phyloP scores from a whole-genome alignment of 2,329 filamentous ascomycete species.

The Ustulina deusta region DNA sequence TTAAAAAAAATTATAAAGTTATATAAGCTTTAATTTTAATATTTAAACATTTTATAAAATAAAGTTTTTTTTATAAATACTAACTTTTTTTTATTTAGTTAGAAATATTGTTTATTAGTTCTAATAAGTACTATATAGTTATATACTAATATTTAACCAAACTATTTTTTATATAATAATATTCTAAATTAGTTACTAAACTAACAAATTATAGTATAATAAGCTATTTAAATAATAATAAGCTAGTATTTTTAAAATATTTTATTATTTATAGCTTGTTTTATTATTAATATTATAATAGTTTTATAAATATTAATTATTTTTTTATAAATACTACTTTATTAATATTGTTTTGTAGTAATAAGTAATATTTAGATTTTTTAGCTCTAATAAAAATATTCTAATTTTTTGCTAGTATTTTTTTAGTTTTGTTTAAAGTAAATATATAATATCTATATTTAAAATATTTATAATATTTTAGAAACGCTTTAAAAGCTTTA shows the following conservation, averaged over 20 bases:
- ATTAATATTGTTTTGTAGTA: background rate
- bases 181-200: too few relatives aligned
- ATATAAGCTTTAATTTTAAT: background rate
- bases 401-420: background rate
- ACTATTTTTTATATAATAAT: conserved; percentile 4
- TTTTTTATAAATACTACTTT: background rate
- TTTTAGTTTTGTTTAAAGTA: background rate
- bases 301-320: background rate
- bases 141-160: background rate
- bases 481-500: too few relatives aligned
- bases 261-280: too few relatives aligned
- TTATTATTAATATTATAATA: background rate
- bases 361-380: background rate
- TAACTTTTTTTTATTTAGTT: background rate
- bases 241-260: too few relatives aligned
- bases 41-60: background rate
- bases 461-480: background rate
- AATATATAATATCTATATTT: background rate
- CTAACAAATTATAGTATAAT: background rate
- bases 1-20: too few relatives aligned
- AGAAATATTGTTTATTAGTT: background rate
- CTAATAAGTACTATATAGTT: background rate
- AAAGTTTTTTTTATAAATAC: too few relatives aligned
- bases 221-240: background rate
- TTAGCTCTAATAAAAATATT: background rate